Base-by-base conservation (phyloP, 1,284 basidiomycete genomes). In the Trichosporon sp. region DNA sequence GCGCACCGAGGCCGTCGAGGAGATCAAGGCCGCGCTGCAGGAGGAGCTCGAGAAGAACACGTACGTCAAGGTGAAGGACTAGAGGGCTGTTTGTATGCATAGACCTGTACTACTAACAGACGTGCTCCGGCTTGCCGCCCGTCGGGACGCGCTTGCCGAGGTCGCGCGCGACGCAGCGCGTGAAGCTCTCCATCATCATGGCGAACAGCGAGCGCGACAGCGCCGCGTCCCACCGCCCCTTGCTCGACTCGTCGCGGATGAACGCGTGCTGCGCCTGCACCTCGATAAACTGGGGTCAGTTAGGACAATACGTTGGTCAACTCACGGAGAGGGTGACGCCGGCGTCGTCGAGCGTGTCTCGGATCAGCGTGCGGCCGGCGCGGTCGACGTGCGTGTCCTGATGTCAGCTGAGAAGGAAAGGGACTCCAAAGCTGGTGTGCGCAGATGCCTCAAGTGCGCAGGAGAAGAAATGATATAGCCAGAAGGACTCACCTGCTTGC, bases 251-350 rank as follows among this genome's bases (percentile, higher is more conserved):
- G 80, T 96, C 94, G 6, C 94, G 89, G 75, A 96, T 90, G 83
- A 96, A 97, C 3, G 94, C 94, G 76, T 96, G 94, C 77, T 95
- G 93, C 0, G 93, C 94, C 81, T 95, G 93, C 8, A 95, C 92
- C 78, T 95, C 93, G 69, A 95, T 84, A 78, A 95, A 93, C 92
- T 96, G 80, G 11, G 69, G 51, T 60, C 35, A 62, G 64, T 25
- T 1, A 7, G 3, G 69, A 47, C 34, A 38, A 42, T 4, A 67
- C 23, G 13, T 65, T 65, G 11, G 38, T 42, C 53, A 32, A 75
- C 84, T 75, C 70, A 93, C 92, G 67, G 91, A 89, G 70, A 86
- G 86, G 0, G 87, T 82, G 35, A 93, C 87, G 34, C 89, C 86
- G 5, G 90, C 89, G 75, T 94, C 91, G 74, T 94, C 92, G 42